Evolutionary conservation across 2,329 filamentous ascomycete species (phyloP).

Genomic region (Fusarium kyushuense): DNA sequence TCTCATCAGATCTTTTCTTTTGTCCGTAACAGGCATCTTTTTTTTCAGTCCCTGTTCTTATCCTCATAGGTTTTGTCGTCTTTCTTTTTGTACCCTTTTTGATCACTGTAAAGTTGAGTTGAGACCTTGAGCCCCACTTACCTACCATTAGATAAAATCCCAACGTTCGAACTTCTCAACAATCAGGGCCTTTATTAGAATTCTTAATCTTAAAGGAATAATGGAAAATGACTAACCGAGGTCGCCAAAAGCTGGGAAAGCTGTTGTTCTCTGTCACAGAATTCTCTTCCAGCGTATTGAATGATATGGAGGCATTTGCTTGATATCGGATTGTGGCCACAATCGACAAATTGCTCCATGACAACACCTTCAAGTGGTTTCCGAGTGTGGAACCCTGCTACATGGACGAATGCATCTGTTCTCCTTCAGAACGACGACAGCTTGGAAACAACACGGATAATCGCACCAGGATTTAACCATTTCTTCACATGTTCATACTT

Average conservation of each 20-base stretch:
- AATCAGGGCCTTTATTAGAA: background rate
- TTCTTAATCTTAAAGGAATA: fast-evolving
- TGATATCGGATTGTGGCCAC: background rate
- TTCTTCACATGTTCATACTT: background rate
- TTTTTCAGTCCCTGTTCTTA: too few species aligned
- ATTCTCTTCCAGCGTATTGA: fast-evolving
- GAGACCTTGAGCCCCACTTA: too few species aligned
- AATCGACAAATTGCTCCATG: background rate
- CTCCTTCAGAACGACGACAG: too few species aligned
- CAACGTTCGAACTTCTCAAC: too few species aligned
- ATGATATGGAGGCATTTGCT: background rate
- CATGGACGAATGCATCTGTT: background rate
- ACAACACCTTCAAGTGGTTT: background rate
- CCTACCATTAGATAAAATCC: too few species aligned
- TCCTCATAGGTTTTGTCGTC: too few species aligned
- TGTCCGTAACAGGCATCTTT: background rate
- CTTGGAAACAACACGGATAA: too few species aligned
- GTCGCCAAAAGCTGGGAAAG: background rate
- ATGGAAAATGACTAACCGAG: background rate
- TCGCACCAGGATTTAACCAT: background rate
- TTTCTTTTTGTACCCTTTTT: too few species aligned
- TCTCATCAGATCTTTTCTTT: slow-evolving; percentile 46
- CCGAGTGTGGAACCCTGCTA: background rate
- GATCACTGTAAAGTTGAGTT: too few species aligned
- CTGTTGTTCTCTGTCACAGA: background rate